phyloP scores from a whole-genome alignment of 225 moss, liverwort and hornwort genomes.

The Bryoerythrophyllum caledonicum region DNA sequence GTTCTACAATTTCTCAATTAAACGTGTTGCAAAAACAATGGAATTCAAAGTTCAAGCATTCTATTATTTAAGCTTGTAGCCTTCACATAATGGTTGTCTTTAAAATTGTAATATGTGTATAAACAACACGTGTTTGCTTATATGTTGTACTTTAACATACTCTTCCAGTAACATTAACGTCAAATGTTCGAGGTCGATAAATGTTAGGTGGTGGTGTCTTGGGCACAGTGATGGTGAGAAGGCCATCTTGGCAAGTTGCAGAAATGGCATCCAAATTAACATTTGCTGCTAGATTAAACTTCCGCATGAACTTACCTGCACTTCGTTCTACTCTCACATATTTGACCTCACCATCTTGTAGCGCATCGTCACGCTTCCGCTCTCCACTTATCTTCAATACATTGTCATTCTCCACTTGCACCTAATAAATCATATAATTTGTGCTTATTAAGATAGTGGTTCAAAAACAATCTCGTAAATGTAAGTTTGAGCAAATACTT shows the following conservation, averaged over 20 bases:
- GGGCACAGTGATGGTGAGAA: conserved; percentile 71
- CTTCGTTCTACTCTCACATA: conserved; percentile 72
- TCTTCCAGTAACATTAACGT: conserved; percentile 55
- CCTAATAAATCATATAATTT: conserved; percentile 21
- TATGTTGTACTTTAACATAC: conserved; percentile 1
- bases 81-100: background rate
- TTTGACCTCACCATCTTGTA: conserved; percentile 64
- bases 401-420: conserved; percentile 88
- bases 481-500: too few relatives aligned
- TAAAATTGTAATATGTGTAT: background rate
- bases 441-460: background rate
- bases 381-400: conserved; percentile 74
- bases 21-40: too few relatives aligned
- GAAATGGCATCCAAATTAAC: conserved; percentile 74
- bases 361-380: conserved; percentile 45
- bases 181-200: conserved; percentile 62
- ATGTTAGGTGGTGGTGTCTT: conserved; percentile 57
- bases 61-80: background rate
- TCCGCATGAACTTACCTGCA: conserved; percentile 75
- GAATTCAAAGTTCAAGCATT: background rate
- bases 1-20: too few relatives aligned
- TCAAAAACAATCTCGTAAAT: background rate
- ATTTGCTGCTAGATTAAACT: conserved; percentile 71
- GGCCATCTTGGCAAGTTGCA: conserved; percentile 70
- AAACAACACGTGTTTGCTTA: background rate